These are phyloP conservation scores for Domatiomyces catenatus DNA, from an alignment of 2,329 filamentous ascomycete species.

Conservation along the genomic window DNA sequence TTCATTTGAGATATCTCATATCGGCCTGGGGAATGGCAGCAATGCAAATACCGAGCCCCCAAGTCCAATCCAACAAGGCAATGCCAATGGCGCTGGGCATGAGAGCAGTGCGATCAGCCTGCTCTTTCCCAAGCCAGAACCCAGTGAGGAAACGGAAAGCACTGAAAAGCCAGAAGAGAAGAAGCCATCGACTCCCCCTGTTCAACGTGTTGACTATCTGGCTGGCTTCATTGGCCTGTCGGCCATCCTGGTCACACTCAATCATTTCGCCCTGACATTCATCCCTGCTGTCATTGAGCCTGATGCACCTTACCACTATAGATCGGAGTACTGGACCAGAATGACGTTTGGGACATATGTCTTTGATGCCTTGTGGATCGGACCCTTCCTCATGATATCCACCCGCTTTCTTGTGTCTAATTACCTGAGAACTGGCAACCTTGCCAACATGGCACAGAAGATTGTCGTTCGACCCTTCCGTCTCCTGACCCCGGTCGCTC, in stretches of 20 bases:
- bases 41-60: background rate
- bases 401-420: slow-evolving; percentile 30
- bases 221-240: slow-evolving; percentile 32
- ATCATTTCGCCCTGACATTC: slow-evolving; percentile 33
- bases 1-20: background rate
- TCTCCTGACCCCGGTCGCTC: slow-evolving; percentile 31
- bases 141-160: background rate
- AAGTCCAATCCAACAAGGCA: background rate
- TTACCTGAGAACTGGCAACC: slow-evolving; percentile 30
- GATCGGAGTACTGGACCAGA: slow-evolving; percentile 27
- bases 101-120: background rate
- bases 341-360: slow-evolving; percentile 30
- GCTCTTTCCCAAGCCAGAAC: background rate
- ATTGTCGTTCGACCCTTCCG: slow-evolving; percentile 30
- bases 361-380: slow-evolving; percentile 34
- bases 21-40: background rate
- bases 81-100: background rate
- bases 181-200: slow-evolving; percentile 1
- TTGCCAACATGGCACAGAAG: slow-evolving; percentile 30
- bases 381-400: slow-evolving; percentile 35
- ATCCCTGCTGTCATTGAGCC: slow-evolving; percentile 26
- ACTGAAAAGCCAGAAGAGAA: background rate
- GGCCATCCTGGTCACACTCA: slow-evolving; percentile 30
- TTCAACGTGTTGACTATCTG: slow-evolving; percentile 30
- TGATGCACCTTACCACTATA: slow-evolving; percentile 24